Evolutionary conservation across 192 early-diverging fungal genomes (phyloP).

Genomic region (Backusella australiensis): DNA sequence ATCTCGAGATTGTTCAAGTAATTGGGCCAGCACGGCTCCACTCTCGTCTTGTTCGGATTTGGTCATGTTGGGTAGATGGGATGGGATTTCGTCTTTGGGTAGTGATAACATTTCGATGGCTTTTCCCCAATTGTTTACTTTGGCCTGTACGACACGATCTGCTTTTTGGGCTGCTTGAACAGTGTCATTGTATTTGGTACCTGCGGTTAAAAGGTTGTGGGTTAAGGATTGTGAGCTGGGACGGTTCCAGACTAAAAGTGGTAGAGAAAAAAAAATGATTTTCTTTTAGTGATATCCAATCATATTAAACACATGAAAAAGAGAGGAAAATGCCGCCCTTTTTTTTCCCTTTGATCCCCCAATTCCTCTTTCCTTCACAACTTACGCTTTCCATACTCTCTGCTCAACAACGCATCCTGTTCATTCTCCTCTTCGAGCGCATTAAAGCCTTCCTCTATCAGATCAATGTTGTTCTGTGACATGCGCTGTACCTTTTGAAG

Average conservation of each 20-base stretch:
- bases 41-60: background rate
- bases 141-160: slow-evolving; percentile 53
- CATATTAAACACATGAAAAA: background rate
- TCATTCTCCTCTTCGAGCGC: slow-evolving; percentile 67
- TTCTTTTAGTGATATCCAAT: background rate
- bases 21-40: slow-evolving; percentile 10
- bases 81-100: slow-evolving; percentile 19
- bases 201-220: slow-evolving; percentile 51
- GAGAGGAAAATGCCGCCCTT: background rate
- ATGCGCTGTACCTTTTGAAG: slow-evolving; percentile 61
- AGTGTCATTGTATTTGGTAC: slow-evolving; percentile 46
- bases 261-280: background rate
- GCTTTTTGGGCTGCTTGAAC: slow-evolving; percentile 58
- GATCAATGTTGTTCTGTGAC: slow-evolving; percentile 43
- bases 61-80: slow-evolving; percentile 8
- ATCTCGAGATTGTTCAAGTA: background rate
- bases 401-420: slow-evolving; percentile 65
- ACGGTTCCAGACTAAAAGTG: slow-evolving; percentile 50
- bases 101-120: slow-evolving; percentile 53
- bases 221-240: slow-evolving; percentile 56
- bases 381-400: slow-evolving; percentile 47
- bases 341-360: background rate
- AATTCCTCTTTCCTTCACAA: background rate
- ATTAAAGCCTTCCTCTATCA: slow-evolving; percentile 67
- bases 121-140: slow-evolving; percentile 57